Conservation (phyloP, 345 rosid species). For the Diplotaxis tenuifolia region DNA sequence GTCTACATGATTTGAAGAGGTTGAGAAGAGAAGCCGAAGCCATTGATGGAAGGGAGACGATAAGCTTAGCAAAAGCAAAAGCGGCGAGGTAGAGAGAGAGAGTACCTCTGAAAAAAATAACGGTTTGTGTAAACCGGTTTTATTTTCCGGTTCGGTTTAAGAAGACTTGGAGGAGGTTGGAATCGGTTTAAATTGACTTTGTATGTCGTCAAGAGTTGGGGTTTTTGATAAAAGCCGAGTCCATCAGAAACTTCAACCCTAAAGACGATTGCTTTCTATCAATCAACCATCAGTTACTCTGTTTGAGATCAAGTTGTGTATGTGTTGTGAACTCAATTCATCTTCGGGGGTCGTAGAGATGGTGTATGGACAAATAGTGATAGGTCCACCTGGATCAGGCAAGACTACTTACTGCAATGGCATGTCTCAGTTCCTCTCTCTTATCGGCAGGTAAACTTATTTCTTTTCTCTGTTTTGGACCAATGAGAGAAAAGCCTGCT, state of each 20-base stretch:
- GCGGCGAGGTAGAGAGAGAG: constrained; percentile 20
- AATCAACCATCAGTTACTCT: background rate
- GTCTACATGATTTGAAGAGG: constrained; percentile 51
- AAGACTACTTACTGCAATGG: constrained; percentile 98
- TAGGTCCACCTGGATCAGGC: constrained; percentile 98
- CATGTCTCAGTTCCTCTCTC: constrained; percentile 90
- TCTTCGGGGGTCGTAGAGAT: constrained; percentile 18
- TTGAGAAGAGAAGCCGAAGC: constrained; percentile 56
- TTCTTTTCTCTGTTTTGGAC: background rate
- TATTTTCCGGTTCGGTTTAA: constrained; percentile 22
- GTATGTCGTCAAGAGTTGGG: background rate
- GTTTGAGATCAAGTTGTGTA: background rate
- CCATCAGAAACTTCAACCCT: background rate
- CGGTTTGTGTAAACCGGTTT: constrained; percentile 17
- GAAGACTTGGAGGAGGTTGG: background rate
- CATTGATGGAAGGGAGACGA: constrained; percentile 40
- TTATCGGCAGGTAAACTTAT: constrained; percentile 66
- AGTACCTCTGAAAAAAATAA: constrained; percentile 2
- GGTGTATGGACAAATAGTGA: constrained; percentile 93
- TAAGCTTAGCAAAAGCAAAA: constrained; percentile 2
- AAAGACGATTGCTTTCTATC: background rate
- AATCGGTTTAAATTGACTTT: background rate
- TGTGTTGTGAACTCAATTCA: background rate
- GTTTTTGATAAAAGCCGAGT: background rate
- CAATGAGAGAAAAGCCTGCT: background rate